Base-by-base conservation (phyloP, 2,329 filamentous ascomycete species). In the Hirsutella rhossiliensis region DNA sequence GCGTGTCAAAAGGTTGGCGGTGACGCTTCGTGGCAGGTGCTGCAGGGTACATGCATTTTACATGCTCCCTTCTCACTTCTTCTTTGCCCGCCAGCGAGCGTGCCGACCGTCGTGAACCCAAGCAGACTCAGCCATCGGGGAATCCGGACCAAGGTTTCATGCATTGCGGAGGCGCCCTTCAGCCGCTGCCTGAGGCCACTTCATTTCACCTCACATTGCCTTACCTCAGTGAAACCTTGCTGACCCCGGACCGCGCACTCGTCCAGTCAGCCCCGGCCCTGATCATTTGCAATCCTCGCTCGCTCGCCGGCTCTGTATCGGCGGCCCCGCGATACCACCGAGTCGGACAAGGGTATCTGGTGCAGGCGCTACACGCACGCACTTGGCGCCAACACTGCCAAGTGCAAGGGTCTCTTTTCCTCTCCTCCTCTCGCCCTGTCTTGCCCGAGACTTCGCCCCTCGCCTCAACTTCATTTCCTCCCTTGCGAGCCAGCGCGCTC, bases 1-100 rank as follows among this genome's bases (percentile, higher is more conserved):
- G 23, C 27, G 32, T 32, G 40, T 39, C 42, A 31, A 44, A 40
- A 27, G 5, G 31, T 15, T 42, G 27, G 38, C 43, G 27, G 42
- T 47, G 45, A 45, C 44, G 40, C 47, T 42, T 42, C 41, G 41
- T 20, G 38, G 42, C 28, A 38, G 38, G 31, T 42, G 37, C 40
- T 30, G 28, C 38, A 15, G 7, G 15, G 34, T 37, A 37, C 17
- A 18, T 37, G 18, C 34, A 17, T 15, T 9, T n/a, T 17, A 17
- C 34, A 18, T 18, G 18, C 34, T 15, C 12, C n/a, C 34, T 37
- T 18, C 34, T 6, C 18, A 37, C 34, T 7, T 36, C 15, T 17
- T 18, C n/a, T 37, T 6, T 37, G 5, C 34, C 23, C 9, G 6
- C 23, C 4, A 23, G 7, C 23, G 4, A 7, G 23, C 23, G 23